Evolutionary conservation across 2,329 filamentous ascomycete species (phyloP).

Genomic region (Colletotrichum somersetense): DNA sequence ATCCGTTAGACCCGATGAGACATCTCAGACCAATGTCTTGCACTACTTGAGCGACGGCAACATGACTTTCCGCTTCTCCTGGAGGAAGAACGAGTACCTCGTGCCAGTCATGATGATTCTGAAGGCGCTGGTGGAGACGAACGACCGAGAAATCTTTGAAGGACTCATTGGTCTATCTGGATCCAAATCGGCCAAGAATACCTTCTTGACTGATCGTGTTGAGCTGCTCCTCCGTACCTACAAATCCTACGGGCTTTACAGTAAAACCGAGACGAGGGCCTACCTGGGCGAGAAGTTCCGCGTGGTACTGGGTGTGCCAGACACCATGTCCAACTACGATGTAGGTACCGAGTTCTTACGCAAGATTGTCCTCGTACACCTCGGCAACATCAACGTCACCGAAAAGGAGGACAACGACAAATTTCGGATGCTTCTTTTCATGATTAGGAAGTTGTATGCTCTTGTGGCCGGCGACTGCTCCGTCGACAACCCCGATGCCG

Average conservation of each 20-base stretch:
- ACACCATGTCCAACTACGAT: constrained; percentile 88
- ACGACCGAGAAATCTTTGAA: constrained; percentile 96
- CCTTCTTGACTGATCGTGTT: constrained; percentile 94
- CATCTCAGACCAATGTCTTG: constrained; percentile 95
- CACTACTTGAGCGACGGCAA: constrained; percentile 97
- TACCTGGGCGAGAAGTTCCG: constrained; percentile 94
- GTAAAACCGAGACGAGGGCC: constrained; percentile 82
- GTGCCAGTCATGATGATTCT: constrained; percentile 96
- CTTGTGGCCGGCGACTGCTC: constrained; percentile 93
- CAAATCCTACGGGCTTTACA: constrained; percentile 89
- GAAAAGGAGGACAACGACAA: constrained; percentile 90
- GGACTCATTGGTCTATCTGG: constrained; percentile 84
- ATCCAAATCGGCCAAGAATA: constrained; percentile 85
- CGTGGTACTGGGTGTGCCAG: constrained; percentile 84
- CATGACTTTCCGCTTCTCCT: constrained; percentile 96
- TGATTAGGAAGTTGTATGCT: constrained; percentile 95
- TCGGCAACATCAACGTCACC: constrained; percentile 87
- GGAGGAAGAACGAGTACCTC: constrained; percentile 97
- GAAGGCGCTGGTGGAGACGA: constrained; percentile 95
- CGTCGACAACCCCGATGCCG: constrained; percentile 94
- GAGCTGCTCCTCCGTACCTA: constrained; percentile 93
- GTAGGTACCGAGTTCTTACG: constrained; percentile 92
- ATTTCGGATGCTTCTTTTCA: constrained; percentile 93
- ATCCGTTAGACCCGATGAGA: constrained; percentile 95
- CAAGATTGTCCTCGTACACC: constrained; percentile 90